These are phyloP conservation scores for Talaromyces liani DNA, from an alignment of 495 filamentous ascomycete species.

Conservation along the genomic window DNA sequence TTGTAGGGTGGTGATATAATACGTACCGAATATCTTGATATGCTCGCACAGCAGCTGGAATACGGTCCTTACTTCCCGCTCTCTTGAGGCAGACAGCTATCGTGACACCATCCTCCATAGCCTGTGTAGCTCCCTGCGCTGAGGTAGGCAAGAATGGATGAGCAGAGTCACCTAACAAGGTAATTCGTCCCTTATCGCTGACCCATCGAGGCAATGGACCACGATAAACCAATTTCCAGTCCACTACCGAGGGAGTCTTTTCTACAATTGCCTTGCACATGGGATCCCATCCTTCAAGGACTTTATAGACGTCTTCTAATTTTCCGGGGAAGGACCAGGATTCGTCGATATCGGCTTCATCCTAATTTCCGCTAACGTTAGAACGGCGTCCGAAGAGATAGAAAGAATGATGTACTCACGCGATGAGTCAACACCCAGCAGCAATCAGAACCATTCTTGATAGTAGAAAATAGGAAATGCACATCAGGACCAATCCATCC, in stretches of 20 bases:
- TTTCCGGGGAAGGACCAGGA: conserved; percentile 57
- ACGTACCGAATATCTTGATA: conserved; percentile 35
- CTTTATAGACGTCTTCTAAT: conserved; percentile 51
- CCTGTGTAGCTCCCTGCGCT: conserved; percentile 64
- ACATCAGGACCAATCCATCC: conserved; percentile 57
- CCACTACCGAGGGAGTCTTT: conserved; percentile 54
- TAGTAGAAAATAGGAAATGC: conserved; percentile 54
- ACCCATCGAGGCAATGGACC: conserved; percentile 63
- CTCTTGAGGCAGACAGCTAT: conserved; percentile 54
- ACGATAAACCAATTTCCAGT: conserved; percentile 67
- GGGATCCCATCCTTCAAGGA: conserved; percentile 56
- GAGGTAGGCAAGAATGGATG: conserved; percentile 69
- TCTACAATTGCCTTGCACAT: conserved; percentile 50
- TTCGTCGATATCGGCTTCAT: conserved; percentile 55
- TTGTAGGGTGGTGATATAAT: background rate
- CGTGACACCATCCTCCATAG: conserved; percentile 65
- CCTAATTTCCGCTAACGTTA: conserved; percentile 10
- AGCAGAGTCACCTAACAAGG: conserved; percentile 60
- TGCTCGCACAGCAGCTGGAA: conserved; percentile 29
- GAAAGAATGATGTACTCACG: background rate
- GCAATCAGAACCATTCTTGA: conserved; percentile 57
- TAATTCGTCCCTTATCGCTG: conserved; percentile 48
- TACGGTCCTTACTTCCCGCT: conserved; percentile 40
- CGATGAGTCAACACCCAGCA: conserved; percentile 67
- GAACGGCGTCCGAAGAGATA: background rate